Evolutionary conservation across 2,329 filamentous ascomycete species (phyloP).

Genomic region (Trichoderma sp.): DNA sequence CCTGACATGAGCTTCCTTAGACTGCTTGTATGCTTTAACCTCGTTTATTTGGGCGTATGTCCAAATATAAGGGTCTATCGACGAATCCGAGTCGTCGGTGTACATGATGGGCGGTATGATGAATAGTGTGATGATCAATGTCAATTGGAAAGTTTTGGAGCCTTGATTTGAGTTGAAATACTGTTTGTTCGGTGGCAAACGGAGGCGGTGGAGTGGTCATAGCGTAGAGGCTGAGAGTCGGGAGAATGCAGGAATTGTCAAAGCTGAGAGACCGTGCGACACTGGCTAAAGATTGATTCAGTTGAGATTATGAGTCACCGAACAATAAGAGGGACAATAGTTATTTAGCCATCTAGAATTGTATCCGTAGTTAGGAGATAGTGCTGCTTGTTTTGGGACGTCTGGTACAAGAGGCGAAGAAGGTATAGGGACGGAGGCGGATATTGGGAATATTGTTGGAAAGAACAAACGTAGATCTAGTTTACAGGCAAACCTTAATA

Average conservation of each 20-base stretch:
- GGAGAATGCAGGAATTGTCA: neutral
- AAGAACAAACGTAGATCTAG: too few relatives aligned
- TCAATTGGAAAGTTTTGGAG: neutral
- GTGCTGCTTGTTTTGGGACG: neutral
- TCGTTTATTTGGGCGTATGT: neutral
- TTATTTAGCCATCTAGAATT: neutral
- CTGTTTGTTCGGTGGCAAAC: neutral
- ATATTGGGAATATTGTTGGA: too few relatives aligned
- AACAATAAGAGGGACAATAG: neutral
- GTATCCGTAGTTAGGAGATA: neutral
- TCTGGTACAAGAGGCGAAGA: neutral
- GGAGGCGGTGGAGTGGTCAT: neutral
- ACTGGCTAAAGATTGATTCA: neutral
- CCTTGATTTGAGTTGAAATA: neutral
- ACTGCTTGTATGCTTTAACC: neutral
- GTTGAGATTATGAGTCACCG: neutral
- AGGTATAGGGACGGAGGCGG: neutral
- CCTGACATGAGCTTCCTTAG: neutral
- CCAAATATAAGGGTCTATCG: neutral
- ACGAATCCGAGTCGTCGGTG: neutral
- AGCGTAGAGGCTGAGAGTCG: neutral
- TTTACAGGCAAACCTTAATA: too few relatives aligned
- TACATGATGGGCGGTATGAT: neutral
- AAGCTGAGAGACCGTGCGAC: neutral
- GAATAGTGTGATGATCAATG: too few relatives aligned